Percentiles rank a stretch among this genome's conserved stretches.
Conservation (phyloP, 306 rosid genomes). For the Vigna angularis region DNA sequence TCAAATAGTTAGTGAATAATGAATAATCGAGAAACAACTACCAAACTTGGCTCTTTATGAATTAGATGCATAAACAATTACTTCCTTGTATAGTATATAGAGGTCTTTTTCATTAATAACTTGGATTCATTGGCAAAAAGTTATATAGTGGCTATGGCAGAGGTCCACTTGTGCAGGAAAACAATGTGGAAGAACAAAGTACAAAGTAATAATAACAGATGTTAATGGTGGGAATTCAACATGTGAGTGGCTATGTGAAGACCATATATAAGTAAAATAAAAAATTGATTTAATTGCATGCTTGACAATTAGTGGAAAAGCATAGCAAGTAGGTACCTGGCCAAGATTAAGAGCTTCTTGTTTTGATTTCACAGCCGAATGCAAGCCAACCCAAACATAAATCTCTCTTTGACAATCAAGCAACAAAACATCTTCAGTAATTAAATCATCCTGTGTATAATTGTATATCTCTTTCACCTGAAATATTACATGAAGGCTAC, state of each 20-base stretch:
- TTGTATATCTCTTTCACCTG: slow-evolving; percentile 96
- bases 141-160: not conserved
- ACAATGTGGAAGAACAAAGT: not conserved
- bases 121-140: slow-evolving; percentile 9
- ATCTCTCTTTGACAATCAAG: slow-evolving; percentile 90
- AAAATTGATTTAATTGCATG: not conserved
- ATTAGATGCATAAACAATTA: slow-evolving; percentile 11
- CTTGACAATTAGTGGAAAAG: not conserved
- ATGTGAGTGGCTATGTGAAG: not conserved
- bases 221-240: not conserved
- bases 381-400: slow-evolving; percentile 91
- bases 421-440: slow-evolving; percentile 85
- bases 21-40: not conserved
- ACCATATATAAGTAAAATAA: not conserved
- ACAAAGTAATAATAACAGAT: slow-evolving; percentile 9
- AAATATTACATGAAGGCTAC: slow-evolving; percentile 45
- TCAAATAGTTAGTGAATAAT: slow-evolving; percentile 25
- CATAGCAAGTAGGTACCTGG: slow-evolving; percentile 52
- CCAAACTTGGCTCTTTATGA: slow-evolving; percentile 8
- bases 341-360: slow-evolving; percentile 85
- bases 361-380: slow-evolving; percentile 73
- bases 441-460: slow-evolving; percentile 88
- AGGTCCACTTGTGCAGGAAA: not conserved
- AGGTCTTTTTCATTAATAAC: slow-evolving; percentile 18
- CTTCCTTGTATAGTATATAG: not conserved